Conservation (phyloP, 352 stramenopile genomes). For the Pythium myriotylum region DNA sequence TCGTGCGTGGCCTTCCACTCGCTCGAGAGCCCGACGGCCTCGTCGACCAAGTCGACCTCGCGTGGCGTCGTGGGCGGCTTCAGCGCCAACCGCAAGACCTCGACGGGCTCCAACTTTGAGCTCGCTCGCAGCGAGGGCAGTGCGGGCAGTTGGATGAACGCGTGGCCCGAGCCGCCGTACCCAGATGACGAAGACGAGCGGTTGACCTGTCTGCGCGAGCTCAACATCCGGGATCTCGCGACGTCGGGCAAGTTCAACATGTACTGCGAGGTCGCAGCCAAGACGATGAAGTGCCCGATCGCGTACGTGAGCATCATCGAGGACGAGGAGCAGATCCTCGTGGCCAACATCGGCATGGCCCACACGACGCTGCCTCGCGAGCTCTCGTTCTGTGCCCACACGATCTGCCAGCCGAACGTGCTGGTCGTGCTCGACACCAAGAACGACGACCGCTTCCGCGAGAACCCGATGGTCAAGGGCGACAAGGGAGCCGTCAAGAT, state of each 20-base stretch:
- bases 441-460: constrained; percentile 81
- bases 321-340: constrained; percentile 79
- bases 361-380: constrained; percentile 79
- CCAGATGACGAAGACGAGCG: constrained; percentile 81
- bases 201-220: constrained; percentile 64
- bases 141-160: constrained; percentile 71
- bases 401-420: constrained; percentile 78
- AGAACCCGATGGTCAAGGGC: constrained; percentile 89
- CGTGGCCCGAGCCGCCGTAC: constrained; percentile 83
- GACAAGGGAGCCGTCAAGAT: constrained; percentile 86
- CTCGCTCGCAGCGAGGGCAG: constrained; percentile 50
- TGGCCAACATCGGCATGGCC: constrained; percentile 86
- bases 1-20: constrained; percentile 86
- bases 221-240: constrained; percentile 79
- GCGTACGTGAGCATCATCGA: constrained; percentile 88
- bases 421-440: constrained; percentile 87
- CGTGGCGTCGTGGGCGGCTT: constrained; percentile 27
- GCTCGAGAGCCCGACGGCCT: constrained; percentile 67
- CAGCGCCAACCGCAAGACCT: constrained; percentile 55
- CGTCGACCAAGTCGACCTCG: constrained; percentile 48
- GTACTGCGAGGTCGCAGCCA: constrained; percentile 85
- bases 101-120: constrained; percentile 50
- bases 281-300: constrained; percentile 89
- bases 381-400: constrained; percentile 86
- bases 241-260: constrained; percentile 86